phyloP scores from a whole-genome alignment of 441 rosid species.

The Populus trichocarpa region DNA sequence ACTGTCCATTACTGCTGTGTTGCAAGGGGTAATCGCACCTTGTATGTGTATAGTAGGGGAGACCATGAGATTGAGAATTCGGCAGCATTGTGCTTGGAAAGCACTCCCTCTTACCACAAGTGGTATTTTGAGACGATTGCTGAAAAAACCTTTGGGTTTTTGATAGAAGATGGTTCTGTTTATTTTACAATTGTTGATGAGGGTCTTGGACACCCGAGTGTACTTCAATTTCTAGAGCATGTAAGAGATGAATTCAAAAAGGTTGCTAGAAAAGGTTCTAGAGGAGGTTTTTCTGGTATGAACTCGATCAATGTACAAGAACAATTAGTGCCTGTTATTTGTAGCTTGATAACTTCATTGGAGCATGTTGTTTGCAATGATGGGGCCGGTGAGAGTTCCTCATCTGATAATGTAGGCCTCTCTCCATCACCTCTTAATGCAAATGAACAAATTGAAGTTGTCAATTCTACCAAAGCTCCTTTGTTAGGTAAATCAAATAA shows the following conservation, averaged over 20 bases:
- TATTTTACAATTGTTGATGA: conserved; percentile 62
- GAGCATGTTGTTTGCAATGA: conserved; percentile 44
- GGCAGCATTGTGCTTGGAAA: conserved; percentile 59
- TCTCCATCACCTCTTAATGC: conserved; percentile 45
- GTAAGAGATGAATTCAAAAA: conserved; percentile 63
- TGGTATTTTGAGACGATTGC: conserved; percentile 77
- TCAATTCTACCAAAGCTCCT: conserved; percentile 64
- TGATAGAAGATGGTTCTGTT: conserved; percentile 63
- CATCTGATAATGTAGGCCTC: conserved; percentile 35
- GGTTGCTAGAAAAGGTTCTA: conserved; percentile 46
- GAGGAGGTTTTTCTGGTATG: conserved; percentile 58
- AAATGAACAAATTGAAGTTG: conserved; percentile 41
- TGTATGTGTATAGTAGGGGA: conserved; percentile 51
- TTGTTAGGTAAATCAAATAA: conserved; percentile 55
- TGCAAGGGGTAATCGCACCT: conserved; percentile 44
- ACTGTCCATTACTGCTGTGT: conserved; percentile 69
- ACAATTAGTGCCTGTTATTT: conserved; percentile 68
- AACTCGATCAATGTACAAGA: conserved; percentile 49
- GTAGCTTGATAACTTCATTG: conserved; percentile 53
- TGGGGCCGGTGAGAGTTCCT: conserved; percentile 34
- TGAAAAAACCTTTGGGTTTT: conserved; percentile 57
- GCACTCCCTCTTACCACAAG: conserved; percentile 61
- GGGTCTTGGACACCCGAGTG: conserved; percentile 40
- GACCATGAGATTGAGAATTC: conserved; percentile 47
- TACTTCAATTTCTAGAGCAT: conserved; percentile 53